Percentiles rank a stretch among this genome's conserved stretches.
Conservation (phyloP, 2,329 filamentous ascomycete genomes). For the Colletotrichum sp. region DNA sequence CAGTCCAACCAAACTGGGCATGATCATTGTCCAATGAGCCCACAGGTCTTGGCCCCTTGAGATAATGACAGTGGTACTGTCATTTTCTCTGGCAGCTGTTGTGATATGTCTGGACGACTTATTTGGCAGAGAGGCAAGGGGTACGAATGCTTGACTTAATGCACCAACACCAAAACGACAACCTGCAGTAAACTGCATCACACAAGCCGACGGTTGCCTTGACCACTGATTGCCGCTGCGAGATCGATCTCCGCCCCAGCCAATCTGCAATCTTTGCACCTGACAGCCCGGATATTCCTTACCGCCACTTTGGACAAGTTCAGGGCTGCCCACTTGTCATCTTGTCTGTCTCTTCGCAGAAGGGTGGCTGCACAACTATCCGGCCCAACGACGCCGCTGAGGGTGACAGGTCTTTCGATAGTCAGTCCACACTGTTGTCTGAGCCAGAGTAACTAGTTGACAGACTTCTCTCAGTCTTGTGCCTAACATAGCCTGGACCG, state of each 20-base stretch:
- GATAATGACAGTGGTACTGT: not conserved
- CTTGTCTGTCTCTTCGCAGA: not conserved
- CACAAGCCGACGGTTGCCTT: not conserved
- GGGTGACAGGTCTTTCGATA: not conserved
- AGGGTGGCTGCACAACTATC: not conserved
- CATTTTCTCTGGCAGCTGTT: not conserved
- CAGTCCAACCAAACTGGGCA: not conserved
- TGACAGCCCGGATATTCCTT: constrained; percentile 8
- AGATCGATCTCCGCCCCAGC: constrained; percentile 15
- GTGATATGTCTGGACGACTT: not conserved
- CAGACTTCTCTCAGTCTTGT: not conserved
- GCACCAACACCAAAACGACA: not conserved
- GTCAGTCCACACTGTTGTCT: not conserved
- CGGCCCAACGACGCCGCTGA: not conserved
- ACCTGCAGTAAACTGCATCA: not conserved
- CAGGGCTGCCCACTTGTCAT: not conserved
- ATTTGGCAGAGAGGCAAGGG: not conserved
- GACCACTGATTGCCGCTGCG: not conserved
- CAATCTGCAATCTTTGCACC: not conserved
- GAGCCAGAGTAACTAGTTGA: not conserved
- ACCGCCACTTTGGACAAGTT: constrained; percentile 15
- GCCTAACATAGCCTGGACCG: not conserved
- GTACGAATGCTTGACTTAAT: not conserved
- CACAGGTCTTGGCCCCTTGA: not conserved
- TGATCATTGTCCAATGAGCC: not conserved